A percentile compares a stretch with the other conserved stretches of the same genome.
phyloP scores from a whole-genome alignment of 352 stramenopile species.

The Globisporangium polare region DNA sequence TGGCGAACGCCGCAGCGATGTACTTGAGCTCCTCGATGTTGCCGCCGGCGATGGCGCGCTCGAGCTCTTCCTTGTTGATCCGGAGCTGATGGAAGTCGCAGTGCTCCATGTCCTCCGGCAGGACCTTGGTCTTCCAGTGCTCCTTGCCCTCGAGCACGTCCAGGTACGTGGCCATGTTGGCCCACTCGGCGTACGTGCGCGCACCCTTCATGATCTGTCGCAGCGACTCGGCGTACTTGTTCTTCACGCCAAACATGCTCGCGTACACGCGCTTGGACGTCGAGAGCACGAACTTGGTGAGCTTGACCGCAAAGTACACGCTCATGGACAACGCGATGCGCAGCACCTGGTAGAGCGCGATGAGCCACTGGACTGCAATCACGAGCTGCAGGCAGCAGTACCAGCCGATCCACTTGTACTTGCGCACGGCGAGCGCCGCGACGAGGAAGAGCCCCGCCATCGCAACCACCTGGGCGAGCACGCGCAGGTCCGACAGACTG shows the following conservation, averaged over 20 bases:
- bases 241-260: constrained; percentile 33
- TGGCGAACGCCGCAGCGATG: constrained; percentile 54
- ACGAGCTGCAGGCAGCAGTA: constrained; percentile 51
- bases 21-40: constrained; percentile 57
- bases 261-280: constrained; percentile 23
- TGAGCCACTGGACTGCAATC: constrained; percentile 57
- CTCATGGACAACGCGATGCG: constrained; percentile 56
- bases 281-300: constrained; percentile 35
- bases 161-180: constrained; percentile 57
- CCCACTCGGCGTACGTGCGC: constrained; percentile 51
- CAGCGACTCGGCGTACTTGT: constrained; percentile 51
- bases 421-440: constrained; percentile 29
- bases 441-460: constrained; percentile 17
- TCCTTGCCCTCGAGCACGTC: constrained; percentile 58
- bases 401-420: constrained; percentile 66
- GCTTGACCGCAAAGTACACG: constrained; percentile 48
- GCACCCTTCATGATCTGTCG: constrained; percentile 58
- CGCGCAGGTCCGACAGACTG: constrained; percentile 33
- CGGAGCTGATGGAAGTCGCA: constrained; percentile 60
- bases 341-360: constrained; percentile 61
- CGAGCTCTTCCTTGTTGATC: constrained; percentile 35
- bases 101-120: constrained; percentile 39
- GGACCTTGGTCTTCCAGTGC: constrained; percentile 52
- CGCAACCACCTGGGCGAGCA: constrained; percentile 29
- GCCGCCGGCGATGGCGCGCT: constrained; percentile 21